Evolutionary conservation across 2,329 filamentous ascomycete species (phyloP), one percentile per base, ranked within the genome.

Genomic region (Apiospora saccharicola): DNA sequence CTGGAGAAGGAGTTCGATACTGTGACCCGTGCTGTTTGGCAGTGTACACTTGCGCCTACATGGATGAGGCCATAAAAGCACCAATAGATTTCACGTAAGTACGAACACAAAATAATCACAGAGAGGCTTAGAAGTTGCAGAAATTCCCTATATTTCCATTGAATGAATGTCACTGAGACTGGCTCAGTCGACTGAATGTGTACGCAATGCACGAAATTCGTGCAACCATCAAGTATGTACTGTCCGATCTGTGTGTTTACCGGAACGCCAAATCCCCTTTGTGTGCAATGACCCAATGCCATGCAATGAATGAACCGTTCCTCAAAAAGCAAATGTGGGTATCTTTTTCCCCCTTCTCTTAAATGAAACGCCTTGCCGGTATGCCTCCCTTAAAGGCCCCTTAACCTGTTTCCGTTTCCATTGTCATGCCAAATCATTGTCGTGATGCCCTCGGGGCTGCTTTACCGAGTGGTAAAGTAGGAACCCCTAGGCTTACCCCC

Each of bases 351-450:
- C 51, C 57, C 19, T 14, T 37, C 16, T 19, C 30, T 64, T 8
- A 34, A 41, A 24, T 64, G 34, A 41, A 64, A 64, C 57, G 57
- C 57, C 57, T 64, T 57, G 37, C 57, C 57, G 57, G n/a, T 64
- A 19, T 64, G 57, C 57, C 57, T 41, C 34, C 57, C 46, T 22
- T 49, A n/a, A 4, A 19, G 34, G 57, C 57, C 57, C 57, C 57
- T 64, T 7, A 24, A n/a, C 57, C 8, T 64, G 57, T 61, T 22
- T n/a, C 57, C 53, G 26, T 16, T 57, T 14, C 30, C 51, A n/a
- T 61, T 37, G 51, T 53, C 53, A 16, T 61, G 57, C 57, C 57
- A 64, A 64, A 64, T 64, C 57, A 64, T 64, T 64, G 57, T 64
- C 57, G 34, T 64, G 13, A 64, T 64, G 57, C 22, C 34, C n/a